phyloP scores from a whole-genome alignment of 2,329 filamentous ascomycete species.

The Colletotrichum coccodes region DNA sequence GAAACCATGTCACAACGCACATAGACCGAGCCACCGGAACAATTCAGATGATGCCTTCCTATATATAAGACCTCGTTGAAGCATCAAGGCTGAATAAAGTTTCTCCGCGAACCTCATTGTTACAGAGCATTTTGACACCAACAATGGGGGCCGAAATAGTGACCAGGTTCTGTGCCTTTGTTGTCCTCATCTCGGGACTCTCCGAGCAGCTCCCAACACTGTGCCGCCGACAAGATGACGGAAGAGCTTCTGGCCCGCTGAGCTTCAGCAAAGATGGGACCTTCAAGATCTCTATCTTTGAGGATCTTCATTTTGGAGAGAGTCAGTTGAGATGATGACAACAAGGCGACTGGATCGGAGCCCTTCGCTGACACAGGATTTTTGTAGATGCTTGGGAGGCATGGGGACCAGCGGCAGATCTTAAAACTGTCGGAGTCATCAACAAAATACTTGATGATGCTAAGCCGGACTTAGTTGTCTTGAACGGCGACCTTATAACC shows the following conservation, averaged over 20 bases:
- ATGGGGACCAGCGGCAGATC: constrained; percentile 64
- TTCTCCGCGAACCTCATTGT: too few relatives aligned
- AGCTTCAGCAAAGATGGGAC: constrained; percentile 54
- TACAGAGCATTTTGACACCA: not conserved
- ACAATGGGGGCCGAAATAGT: not conserved
- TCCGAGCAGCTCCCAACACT: not conserved
- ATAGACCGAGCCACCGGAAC: not conserved
- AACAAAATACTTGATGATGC: constrained; percentile 64
- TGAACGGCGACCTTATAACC: constrained; percentile 79
- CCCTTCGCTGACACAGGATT: not conserved
- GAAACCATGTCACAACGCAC: constrained; percentile 12
- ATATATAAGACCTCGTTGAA: not conserved
- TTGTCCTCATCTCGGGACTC: not conserved
- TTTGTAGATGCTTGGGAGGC: constrained; percentile 52
- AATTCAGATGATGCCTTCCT: constrained; percentile 14
- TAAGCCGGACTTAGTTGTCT: constrained; percentile 67
- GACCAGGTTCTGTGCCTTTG: not conserved
- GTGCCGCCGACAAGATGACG: not conserved
- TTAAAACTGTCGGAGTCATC: constrained; percentile 66
- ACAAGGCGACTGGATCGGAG: fast-evolving
- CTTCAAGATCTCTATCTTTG: constrained; percentile 69
- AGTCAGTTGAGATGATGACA: constrained; percentile 48
- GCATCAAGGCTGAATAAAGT: not conserved
- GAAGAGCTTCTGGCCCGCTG: constrained; percentile 34
- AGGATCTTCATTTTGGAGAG: constrained; percentile 79